phyloP scores from a whole-genome alignment of 768 basidiomycete species.

The Mycena epipterygia region DNA sequence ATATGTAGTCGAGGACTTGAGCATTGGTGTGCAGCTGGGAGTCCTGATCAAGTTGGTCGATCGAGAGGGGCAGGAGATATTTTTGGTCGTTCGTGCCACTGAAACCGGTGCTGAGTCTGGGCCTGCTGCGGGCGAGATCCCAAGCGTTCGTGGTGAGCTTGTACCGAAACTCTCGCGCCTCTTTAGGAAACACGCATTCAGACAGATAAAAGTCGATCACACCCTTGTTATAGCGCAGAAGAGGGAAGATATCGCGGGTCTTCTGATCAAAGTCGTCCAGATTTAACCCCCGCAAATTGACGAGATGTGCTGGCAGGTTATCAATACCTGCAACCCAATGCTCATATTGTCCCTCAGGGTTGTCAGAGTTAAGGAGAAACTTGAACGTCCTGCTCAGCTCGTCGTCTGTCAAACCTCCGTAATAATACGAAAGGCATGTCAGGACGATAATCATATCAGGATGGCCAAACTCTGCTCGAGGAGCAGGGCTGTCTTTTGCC shows the following conservation, averaged over 20 bases:
- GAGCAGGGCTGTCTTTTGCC: slow-evolving; percentile 64
- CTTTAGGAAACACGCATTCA: slow-evolving; percentile 61
- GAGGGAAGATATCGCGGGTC: slow-evolving; percentile 43
- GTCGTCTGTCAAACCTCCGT: slow-evolving; percentile 55
- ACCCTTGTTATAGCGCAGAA: slow-evolving; percentile 52
- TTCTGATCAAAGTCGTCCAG: slow-evolving; percentile 53
- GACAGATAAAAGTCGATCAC: slow-evolving; percentile 63
- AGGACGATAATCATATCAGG: slow-evolving; percentile 62
- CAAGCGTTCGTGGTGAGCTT: slow-evolving; percentile 64
- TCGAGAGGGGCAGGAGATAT: slow-evolving; percentile 53
- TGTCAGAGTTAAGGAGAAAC: slow-evolving; percentile 55
- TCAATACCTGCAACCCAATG: slow-evolving; percentile 48
- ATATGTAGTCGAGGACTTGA: slow-evolving; percentile 53
- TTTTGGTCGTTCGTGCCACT: slow-evolving; percentile 69
- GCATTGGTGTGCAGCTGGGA: slow-evolving; percentile 64
- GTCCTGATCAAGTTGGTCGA: slow-evolving; percentile 52
- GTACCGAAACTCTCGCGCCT: slow-evolving; percentile 60
- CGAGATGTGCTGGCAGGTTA: slow-evolving; percentile 47
- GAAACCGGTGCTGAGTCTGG: slow-evolving; percentile 60
- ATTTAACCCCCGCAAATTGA: slow-evolving; percentile 57
- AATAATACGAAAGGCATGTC: slow-evolving; percentile 66
- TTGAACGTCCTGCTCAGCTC: slow-evolving; percentile 56
- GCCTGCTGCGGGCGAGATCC: slow-evolving; percentile 62
- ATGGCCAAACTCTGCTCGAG: slow-evolving; percentile 65
- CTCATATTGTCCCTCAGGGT: slow-evolving; percentile 57